Percentiles rank a stretch among this genome's conserved stretches.
Conservation (phyloP, 1,284 basidiomycete genomes). For the Hymenochaete sp. region DNA sequence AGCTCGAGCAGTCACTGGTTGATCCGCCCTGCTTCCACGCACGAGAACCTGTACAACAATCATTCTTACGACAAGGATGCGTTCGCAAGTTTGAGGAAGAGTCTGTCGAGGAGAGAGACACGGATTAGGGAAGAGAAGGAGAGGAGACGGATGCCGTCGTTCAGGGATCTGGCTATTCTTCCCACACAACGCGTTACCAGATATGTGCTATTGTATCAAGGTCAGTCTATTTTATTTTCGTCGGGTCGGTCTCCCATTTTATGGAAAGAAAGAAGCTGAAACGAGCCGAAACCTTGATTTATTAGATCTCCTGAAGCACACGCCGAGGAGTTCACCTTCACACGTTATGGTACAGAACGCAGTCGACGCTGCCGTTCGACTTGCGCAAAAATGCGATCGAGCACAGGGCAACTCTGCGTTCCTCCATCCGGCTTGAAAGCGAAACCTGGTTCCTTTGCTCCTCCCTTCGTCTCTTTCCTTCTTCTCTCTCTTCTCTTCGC, state of each 20-base stretch:
- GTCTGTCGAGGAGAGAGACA: constrained; percentile 1
- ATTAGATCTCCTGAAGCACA: constrained; percentile 37
- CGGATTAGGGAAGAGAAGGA: constrained; percentile 12
- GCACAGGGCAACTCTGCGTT: constrained; percentile 58
- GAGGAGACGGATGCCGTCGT: constrained; percentile 14
- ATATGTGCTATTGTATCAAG: constrained; percentile 59
- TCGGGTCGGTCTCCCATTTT: too few relatives aligned
- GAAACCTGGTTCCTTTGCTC: background rate
- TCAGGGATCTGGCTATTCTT: constrained; percentile 58
- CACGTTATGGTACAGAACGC: constrained; percentile 48
- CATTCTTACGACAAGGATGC: constrained; percentile 4
- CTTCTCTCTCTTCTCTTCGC: too few relatives aligned
- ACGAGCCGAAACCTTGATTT: background rate
- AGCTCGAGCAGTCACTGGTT: constrained; percentile 13
- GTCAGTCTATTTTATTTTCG: constrained; percentile 32
- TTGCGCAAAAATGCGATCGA: constrained; percentile 55
- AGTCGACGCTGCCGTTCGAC: constrained; percentile 45
- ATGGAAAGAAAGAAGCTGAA: too few relatives aligned
- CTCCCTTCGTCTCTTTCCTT: too few relatives aligned
- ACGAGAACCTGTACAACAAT: background rate
- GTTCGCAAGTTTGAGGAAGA: constrained; percentile 10
- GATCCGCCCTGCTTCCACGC: constrained; percentile 10
- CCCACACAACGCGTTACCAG: constrained; percentile 63
- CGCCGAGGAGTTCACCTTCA: constrained; percentile 35
- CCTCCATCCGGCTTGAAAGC: constrained; percentile 11